Percentiles rank a stretch among this genome's conserved stretches.
Conservation (phyloP, 2,329 filamentous ascomycete species). For the Fusarium nygamai region DNA sequence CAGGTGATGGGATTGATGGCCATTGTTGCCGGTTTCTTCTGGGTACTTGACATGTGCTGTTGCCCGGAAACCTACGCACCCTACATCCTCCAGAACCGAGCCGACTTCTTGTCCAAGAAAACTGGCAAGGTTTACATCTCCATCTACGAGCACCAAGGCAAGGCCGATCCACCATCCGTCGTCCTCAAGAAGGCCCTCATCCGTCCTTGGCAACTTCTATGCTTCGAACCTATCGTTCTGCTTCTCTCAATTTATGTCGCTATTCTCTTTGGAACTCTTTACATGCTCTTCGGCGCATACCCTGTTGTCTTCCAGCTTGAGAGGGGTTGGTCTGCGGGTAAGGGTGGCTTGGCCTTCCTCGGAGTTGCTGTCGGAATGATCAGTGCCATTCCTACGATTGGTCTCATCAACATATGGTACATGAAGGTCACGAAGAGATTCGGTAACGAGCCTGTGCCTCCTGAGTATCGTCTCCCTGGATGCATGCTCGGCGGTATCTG, state of each 20-base stretch:
- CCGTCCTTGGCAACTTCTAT: conserved; percentile 72
- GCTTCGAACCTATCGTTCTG: conserved; percentile 73
- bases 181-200: conserved; percentile 65
- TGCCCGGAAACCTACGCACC: conserved; percentile 70
- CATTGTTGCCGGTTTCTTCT: conserved; percentile 67
- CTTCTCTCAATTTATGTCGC: conserved; percentile 71
- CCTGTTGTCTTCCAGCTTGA: conserved; percentile 69
- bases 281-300: conserved; percentile 64
- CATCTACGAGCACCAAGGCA: conserved; percentile 56
- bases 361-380: conserved; percentile 74
- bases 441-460: conserved; percentile 65
- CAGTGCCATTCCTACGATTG: conserved; percentile 60
- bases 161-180: conserved; percentile 52
- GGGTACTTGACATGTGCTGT: conserved; percentile 61
- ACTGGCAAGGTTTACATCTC: conserved; percentile 67
- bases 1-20: conserved; percentile 69
- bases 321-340: conserved; percentile 65
- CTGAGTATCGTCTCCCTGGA: conserved; percentile 70
- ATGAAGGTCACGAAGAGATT: conserved; percentile 50
- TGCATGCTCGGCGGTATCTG: conserved; percentile 67
- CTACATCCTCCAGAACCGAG: conserved; percentile 63
- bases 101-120: conserved; percentile 57
- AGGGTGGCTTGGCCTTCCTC: conserved; percentile 70
- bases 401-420: conserved; percentile 65
- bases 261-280: conserved; percentile 64